Conservation (phyloP, 2,329 filamentous ascomycete genomes). For the Myriosclerotinia curreyana region DNA sequence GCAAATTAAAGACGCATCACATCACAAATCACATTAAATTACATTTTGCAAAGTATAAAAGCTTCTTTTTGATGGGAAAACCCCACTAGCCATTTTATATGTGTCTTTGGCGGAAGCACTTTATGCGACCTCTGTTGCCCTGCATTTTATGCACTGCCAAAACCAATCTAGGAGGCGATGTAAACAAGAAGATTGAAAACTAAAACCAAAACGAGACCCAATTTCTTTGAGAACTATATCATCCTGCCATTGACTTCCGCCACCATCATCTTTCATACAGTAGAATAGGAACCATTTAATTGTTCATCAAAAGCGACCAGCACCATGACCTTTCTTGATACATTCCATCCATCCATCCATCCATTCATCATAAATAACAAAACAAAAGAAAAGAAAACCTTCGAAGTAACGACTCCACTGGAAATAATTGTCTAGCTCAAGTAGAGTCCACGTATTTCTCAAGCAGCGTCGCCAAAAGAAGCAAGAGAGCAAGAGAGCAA, state of each 20-base stretch:
- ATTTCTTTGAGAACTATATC: not conserved
- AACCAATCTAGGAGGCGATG: not conserved
- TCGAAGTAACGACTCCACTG: not conserved
- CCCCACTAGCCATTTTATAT: not conserved
- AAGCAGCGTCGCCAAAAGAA: not conserved
- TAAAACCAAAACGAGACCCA: too few relatives aligned
- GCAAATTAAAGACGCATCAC: not conserved
- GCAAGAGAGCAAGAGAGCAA: not conserved
- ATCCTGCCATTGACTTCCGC: not conserved
- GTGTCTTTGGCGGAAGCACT: not conserved
- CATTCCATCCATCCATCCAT: not conserved
- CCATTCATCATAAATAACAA: not conserved
- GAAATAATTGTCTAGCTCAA: not conserved
- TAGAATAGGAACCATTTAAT: not conserved
- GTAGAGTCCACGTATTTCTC: not conserved
- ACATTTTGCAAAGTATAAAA: too few relatives aligned
- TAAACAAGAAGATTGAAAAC: not conserved
- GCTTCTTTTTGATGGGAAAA: not conserved
- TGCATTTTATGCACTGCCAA: not conserved
- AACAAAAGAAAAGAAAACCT: not conserved
- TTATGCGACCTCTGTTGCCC: not conserved
- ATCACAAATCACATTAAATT: not conserved
- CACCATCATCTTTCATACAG: not conserved
- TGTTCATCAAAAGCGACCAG: not conserved
- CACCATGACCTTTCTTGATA: not conserved